Percentiles rank a stretch among this genome's conserved stretches.
These are phyloP conservation scores for Trichophyton mentagrophytes DNA, from an alignment of 2,329 filamentous ascomycete genomes.

Conservation along the genomic window DNA sequence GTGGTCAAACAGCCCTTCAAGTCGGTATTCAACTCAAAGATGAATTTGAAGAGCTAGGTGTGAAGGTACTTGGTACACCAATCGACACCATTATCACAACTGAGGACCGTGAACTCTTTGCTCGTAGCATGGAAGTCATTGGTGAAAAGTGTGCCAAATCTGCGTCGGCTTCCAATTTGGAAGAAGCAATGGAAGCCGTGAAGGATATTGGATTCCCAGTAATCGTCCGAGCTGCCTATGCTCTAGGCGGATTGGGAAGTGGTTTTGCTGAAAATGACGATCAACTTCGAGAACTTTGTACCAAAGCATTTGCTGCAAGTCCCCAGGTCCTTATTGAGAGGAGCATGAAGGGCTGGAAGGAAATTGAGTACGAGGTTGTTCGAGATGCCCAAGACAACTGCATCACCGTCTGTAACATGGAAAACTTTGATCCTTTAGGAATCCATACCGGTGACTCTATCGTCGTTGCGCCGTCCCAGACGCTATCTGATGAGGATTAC, in stretches of 20 bases:
- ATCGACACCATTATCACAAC: constrained; percentile 98
- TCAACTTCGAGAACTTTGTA: constrained; percentile 75
- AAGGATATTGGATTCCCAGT: constrained; percentile 91
- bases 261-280: constrained; percentile 84
- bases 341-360: constrained; percentile 99
- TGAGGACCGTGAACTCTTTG: constrained; percentile 93
- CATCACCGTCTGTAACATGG: constrained; percentile 99
- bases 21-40: constrained; percentile 97
- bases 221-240: constrained; percentile 92
- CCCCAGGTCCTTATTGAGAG: constrained; percentile 93
- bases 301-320: constrained; percentile 87
- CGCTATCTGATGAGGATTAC: constrained; percentile 92
- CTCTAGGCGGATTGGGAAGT: constrained; percentile 84
- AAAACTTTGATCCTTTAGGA: constrained; percentile 96
- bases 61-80: constrained; percentile 87
- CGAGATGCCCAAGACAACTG: constrained; percentile 94
- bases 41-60: constrained; percentile 83
- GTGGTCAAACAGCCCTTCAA: constrained; percentile 90
- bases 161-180: constrained; percentile 74
- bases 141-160: constrained; percentile 97
- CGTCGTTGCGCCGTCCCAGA: constrained; percentile 93
- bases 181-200: constrained; percentile 79
- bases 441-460: constrained; percentile 98
- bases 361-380: constrained; percentile 97
- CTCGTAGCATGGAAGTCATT: constrained; percentile 95